phyloP scores from a whole-genome alignment of 352 stramenopile species.

The Globisporangium emineosum region DNA sequence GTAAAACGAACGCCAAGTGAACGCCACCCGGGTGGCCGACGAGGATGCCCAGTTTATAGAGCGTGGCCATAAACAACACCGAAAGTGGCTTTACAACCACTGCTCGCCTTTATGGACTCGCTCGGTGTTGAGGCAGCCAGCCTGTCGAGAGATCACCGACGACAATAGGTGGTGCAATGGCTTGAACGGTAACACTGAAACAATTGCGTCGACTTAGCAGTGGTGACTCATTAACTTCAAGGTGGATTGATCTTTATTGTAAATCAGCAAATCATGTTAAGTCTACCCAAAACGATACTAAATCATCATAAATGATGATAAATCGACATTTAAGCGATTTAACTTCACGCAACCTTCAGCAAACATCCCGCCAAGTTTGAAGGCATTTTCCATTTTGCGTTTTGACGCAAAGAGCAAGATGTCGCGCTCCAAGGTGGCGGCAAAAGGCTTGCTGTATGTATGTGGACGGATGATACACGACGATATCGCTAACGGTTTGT shows the following conservation, averaged over 20 bases:
- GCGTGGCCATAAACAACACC: too few species aligned
- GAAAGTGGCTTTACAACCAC: too few species aligned
- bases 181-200: too few species aligned
- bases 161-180: too few species aligned
- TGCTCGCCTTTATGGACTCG: too few species aligned
- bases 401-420: background rate
- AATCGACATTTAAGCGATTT: background rate
- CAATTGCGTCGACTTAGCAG: background rate
- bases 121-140: too few species aligned
- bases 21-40: too few species aligned
- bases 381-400: background rate
- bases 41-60: too few species aligned
- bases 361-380: background rate
- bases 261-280: background rate
- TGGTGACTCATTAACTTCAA: background rate
- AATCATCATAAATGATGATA: background rate
- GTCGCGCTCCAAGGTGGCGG: slow-evolving; percentile 8
- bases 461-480: background rate
- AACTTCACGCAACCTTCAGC: background rate
- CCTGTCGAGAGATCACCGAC: too few species aligned
- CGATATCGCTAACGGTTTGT: background rate
- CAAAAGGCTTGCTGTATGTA: background rate
- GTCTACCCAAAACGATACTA: background rate
- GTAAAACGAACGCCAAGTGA: too few species aligned
- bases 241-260: background rate